Conservation (phyloP, 2,329 filamentous ascomycete species). For the Colletotrichum zoysiae region DNA sequence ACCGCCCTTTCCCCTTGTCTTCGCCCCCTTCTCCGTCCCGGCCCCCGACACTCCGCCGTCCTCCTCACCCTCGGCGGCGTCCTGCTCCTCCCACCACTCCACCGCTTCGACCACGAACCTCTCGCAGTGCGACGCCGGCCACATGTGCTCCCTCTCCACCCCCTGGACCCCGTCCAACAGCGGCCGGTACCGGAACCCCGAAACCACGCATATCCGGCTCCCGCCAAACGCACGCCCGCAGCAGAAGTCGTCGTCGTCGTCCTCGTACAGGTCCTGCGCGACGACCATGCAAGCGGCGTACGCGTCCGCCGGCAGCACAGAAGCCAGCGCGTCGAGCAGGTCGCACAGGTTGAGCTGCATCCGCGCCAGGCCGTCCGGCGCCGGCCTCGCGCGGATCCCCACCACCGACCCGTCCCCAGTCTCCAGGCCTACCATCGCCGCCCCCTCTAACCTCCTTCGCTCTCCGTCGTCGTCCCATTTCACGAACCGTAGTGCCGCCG, state of each 20-base stretch:
- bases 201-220: conserved; percentile 72
- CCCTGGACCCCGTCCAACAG: conserved; percentile 54
- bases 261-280: conserved; percentile 74
- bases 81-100: conserved; percentile 46
- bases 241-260: conserved; percentile 74
- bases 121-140: conserved; percentile 74
- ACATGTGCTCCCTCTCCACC: conserved; percentile 65
- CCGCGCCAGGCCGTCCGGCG: conserved; percentile 60
- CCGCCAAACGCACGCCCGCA: conserved; percentile 76
- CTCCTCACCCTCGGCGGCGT: conserved; percentile 57
- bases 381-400: conserved; percentile 64
- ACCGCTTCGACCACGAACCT: conserved; percentile 60
- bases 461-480: conserved; percentile 56
- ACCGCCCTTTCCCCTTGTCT: neutral
- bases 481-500: conserved; percentile 57
- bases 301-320: conserved; percentile 67
- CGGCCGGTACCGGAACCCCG: conserved; percentile 72
- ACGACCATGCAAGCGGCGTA: conserved; percentile 69
- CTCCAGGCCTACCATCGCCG: conserved; percentile 58
- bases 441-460: conserved; percentile 18
- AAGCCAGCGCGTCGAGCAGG: conserved; percentile 68
- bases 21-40: neutral
- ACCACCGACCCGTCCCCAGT: conserved; percentile 52
- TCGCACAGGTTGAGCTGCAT: conserved; percentile 72
- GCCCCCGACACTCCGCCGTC: neutral